A percentile compares a stretch with the other conserved stretches of the same genome.
Evolutionary conservation across 768 basidiomycete species (phyloP).

Genomic region (Chalciporus pseudorubinellus): DNA sequence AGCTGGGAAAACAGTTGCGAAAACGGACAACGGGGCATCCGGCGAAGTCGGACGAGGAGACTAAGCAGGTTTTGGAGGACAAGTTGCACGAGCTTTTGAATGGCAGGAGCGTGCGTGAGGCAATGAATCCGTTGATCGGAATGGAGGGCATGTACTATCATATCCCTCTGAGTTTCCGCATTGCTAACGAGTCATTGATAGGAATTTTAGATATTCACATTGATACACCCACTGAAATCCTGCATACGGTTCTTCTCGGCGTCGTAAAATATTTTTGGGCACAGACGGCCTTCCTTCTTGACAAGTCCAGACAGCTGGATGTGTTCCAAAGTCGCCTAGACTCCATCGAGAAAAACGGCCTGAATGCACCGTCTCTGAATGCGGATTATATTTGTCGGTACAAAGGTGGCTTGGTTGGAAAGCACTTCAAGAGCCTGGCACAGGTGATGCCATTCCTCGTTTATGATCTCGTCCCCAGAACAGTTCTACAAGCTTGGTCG

Average conservation of each 20-base stretch:
- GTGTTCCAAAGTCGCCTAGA: conserved; percentile 25
- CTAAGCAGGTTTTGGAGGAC: no score
- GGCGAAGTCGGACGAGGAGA: background rate
- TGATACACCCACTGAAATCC: conserved; percentile 33
- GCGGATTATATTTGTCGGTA: conserved; percentile 34
- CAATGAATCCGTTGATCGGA: conserved; percentile 14
- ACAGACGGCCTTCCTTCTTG: conserved; percentile 18
- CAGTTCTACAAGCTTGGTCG: conserved; percentile 28
- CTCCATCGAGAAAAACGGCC: conserved; percentile 21
- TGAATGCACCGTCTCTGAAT: conserved; percentile 26
- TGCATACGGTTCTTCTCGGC: conserved; percentile 34
- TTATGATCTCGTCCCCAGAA: conserved; percentile 26
- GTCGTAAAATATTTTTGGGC: conserved; percentile 34
- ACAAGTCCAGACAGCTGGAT: conserved; percentile 18
- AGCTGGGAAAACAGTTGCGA: conserved; percentile 26
- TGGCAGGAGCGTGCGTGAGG: background rate
- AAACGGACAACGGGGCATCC: background rate
- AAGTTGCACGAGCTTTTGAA: no score
- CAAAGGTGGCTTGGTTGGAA: conserved; percentile 30
- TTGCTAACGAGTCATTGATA: no score
- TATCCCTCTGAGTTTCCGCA: no score
- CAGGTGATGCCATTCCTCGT: conserved; percentile 29
- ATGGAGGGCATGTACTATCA: no score
- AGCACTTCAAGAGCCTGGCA: conserved; percentile 30
- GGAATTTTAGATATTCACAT: conserved; percentile 27